Evolutionary conservation across 2,329 filamentous ascomycete species (phyloP).

Genomic region (Xylariaceae sp.): DNA sequence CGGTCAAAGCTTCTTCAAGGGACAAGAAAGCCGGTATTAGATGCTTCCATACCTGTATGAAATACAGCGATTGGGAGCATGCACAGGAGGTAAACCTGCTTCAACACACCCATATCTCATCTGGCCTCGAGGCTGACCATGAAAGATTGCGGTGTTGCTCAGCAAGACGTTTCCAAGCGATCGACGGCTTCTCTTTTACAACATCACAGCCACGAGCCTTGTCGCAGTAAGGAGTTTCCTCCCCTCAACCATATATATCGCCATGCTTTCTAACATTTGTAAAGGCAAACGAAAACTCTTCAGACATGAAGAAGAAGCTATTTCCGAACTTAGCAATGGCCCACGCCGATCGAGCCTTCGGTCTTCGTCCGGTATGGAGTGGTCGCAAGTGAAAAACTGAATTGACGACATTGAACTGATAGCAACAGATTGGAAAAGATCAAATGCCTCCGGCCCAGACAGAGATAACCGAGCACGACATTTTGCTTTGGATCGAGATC

Average conservation of each 20-base stretch:
- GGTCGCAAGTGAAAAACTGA: background rate
- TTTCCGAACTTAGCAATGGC: constrained; percentile 43
- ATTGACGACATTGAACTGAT: background rate
- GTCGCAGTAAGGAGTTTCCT: constrained; percentile 39
- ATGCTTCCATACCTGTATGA: constrained; percentile 48
- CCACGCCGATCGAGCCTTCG: constrained; percentile 25
- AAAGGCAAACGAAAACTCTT: constrained; percentile 27
- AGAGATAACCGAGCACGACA: constrained; percentile 19
- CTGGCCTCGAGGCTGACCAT: constrained; percentile 5
- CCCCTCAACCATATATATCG: background rate
- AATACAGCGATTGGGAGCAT: constrained; percentile 50
- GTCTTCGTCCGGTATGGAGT: constrained; percentile 15
- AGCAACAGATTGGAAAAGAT: constrained; percentile 12
- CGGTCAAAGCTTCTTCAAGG: constrained; percentile 49
- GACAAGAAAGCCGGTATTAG: constrained; percentile 37
- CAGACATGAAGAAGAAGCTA: constrained; percentile 45
- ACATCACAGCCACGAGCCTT: constrained; percentile 48
- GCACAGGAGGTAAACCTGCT: constrained; percentile 46
- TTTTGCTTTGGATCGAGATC: constrained; percentile 25
- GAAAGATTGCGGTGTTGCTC: constrained; percentile 48
- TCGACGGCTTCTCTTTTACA: constrained; percentile 48
- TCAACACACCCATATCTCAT: background rate
- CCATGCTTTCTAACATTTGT: constrained; percentile 6
- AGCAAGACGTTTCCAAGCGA: constrained; percentile 48
- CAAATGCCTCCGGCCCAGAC: constrained; percentile 1